These are phyloP conservation scores for Protomyces pachydermus DNA, from an alignment of 1,139 yeast genomes.

Conservation along the genomic window DNA sequence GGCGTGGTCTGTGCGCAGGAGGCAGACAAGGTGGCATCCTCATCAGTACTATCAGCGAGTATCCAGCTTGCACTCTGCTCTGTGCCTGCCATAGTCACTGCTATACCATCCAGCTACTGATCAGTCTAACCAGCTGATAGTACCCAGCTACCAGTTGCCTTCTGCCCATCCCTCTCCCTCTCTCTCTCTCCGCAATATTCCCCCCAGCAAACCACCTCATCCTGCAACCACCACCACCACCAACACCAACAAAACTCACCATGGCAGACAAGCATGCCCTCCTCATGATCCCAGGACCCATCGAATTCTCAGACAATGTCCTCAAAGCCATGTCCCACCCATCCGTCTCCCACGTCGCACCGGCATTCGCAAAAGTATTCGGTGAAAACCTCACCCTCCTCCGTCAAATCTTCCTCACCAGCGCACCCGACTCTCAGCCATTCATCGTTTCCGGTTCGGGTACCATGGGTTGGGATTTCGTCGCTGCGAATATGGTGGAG, in stretches of 20 bases:
- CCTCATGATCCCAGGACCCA: slow-evolving; percentile 58
- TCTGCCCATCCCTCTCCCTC: too few relatives aligned
- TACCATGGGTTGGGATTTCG: slow-evolving; percentile 91
- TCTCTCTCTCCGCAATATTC: background rate
- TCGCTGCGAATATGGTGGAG: slow-evolving; percentile 67
- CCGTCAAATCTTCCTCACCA: slow-evolving; percentile 68
- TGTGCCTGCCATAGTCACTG: too few relatives aligned
- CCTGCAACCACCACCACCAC: background rate
- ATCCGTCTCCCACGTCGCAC: slow-evolving; percentile 86
- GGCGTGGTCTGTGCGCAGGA: background rate
- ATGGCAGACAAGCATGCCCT: slow-evolving; percentile 10
- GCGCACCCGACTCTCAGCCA: slow-evolving; percentile 63
- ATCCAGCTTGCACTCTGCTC: too few relatives aligned
- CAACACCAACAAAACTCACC: background rate
- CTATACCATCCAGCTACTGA: too few relatives aligned
- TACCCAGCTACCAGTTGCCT: too few relatives aligned
- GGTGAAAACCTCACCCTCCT: slow-evolving; percentile 62
- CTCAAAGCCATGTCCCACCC: slow-evolving; percentile 78
- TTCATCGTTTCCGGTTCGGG: slow-evolving; percentile 86
- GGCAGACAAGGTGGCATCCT: background rate
- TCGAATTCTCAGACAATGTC: slow-evolving; percentile 79
- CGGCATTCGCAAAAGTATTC: slow-evolving; percentile 72
- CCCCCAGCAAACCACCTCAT: background rate
- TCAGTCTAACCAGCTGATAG: too few relatives aligned
- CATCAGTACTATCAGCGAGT: background rate